phyloP scores from a whole-genome alignment of 805 yeast genomes.

The Wickerhamomyces sydowiorum region DNA sequence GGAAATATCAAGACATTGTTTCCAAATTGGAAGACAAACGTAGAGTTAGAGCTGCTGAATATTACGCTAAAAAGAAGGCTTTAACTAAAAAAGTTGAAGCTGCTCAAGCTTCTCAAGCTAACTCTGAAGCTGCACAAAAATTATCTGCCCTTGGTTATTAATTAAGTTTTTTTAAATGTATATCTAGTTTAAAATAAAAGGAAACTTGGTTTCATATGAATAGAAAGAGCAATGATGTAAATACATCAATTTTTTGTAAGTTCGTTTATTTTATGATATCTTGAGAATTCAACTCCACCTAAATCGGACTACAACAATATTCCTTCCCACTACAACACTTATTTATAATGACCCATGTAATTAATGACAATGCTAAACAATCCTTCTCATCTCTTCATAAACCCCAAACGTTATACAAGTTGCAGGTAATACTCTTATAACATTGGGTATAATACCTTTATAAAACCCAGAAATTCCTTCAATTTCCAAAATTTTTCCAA shows the following conservation, averaged over 20 bases:
- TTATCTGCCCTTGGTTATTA: conserved; percentile 98
- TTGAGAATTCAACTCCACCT: no score
- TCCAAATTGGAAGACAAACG: conserved; percentile 98
- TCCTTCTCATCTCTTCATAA: conserved; percentile 56
- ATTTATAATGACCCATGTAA: neutral
- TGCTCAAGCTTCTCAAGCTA: conserved; percentile 84
- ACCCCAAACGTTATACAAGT: conserved; percentile 86
- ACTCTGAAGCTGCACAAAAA: conserved; percentile 85
- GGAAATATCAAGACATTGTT: conserved; percentile 99
- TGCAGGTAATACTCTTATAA: conserved; percentile 83
- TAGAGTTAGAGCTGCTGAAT: conserved; percentile 97
- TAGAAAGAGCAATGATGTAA: no score
- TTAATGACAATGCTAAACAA: conserved; percentile 1
- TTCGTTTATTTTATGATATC: no score
- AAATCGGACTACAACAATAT: neutral
- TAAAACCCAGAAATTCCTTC: conserved; percentile 72
- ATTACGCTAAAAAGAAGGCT: conserved; percentile 98
- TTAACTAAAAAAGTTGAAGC: conserved; percentile 85
- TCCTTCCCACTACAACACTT: neutral
- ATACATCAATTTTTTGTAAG: no score
- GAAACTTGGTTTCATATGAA: neutral
- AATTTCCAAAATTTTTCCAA: conserved; percentile 31
- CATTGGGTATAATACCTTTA: conserved; percentile 74
- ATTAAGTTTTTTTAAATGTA: conserved; percentile 16
- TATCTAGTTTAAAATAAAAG: conserved; percentile 1